phyloP scores from a whole-genome alignment of 495 filamentous ascomycete species.

The Penicillium malachiteum region DNA sequence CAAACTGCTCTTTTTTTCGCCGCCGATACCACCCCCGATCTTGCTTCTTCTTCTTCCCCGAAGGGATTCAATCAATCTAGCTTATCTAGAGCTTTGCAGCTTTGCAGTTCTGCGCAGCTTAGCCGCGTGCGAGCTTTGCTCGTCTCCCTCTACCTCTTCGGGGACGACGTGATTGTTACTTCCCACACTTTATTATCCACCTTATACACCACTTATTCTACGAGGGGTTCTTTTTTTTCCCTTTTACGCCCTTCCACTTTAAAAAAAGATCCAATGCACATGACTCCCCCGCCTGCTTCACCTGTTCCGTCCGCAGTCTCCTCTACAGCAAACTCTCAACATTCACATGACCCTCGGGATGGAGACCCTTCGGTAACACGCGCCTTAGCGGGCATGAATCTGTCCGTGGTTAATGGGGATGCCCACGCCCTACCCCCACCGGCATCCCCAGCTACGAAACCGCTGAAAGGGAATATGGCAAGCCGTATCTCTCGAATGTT shows the following conservation, averaged over 20 bases:
- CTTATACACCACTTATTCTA: background rate
- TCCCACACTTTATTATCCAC: background rate
- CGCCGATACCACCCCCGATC: conserved; percentile 9
- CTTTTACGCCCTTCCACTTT: background rate
- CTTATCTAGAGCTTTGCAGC: background rate
- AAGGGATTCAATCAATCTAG: background rate
- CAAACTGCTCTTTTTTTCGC: conserved; percentile 27
- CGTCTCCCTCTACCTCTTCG: conserved; percentile 12
- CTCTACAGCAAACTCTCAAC: conserved; percentile 42
- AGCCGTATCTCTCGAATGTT: conserved; percentile 63
- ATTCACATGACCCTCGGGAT: conserved; percentile 41
- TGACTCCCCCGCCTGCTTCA: conserved; percentile 47
- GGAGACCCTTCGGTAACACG: conserved; percentile 48
- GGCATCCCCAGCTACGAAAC: conserved; percentile 35
- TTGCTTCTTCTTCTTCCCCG: background rate
- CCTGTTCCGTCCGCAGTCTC: conserved; percentile 48
- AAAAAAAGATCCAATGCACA: conserved; percentile 37
- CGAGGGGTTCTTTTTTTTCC: background rate
- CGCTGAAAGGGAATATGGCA: conserved; percentile 54
- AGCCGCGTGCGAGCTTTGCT: conserved; percentile 27
- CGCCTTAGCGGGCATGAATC: conserved; percentile 46
- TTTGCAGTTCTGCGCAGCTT: conserved; percentile 10
- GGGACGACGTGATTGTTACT: conserved; percentile 16
- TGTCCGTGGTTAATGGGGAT: conserved; percentile 42
- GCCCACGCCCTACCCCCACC: conserved; percentile 19